phyloP scores from a whole-genome alignment of 306 rosid species.

The Biancaea sappan region DNA sequence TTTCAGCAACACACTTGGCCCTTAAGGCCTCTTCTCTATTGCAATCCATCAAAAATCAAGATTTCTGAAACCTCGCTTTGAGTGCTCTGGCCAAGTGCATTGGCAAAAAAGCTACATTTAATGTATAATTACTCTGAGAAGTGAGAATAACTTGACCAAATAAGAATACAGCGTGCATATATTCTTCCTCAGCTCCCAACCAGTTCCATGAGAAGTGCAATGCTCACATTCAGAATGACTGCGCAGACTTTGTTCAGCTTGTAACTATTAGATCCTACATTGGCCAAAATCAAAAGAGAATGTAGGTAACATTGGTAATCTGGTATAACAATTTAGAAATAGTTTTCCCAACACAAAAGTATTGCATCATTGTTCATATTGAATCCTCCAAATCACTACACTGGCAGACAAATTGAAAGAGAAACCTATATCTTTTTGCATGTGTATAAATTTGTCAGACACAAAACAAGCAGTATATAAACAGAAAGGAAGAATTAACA shows the following conservation, averaged over 20 bases:
- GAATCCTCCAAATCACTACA: slow-evolving; percentile 2
- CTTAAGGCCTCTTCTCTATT: slow-evolving; percentile 95
- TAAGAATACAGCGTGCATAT: slow-evolving; percentile 16
- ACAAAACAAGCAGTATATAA: slow-evolving; percentile 2
- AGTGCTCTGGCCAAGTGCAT: slow-evolving; percentile 27
- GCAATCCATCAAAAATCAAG: slow-evolving; percentile 70
- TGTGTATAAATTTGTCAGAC: slow-evolving; percentile 2
- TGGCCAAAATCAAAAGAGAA: slow-evolving; percentile 3
- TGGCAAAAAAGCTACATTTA: slow-evolving; percentile 31
- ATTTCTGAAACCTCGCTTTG: slow-evolving; percentile 35
- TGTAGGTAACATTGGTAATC: neutral
- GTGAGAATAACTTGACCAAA: slow-evolving; percentile 19
- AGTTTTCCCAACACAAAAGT: slow-evolving; percentile 8
- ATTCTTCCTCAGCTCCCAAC: slow-evolving; percentile 32
- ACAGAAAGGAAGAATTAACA: neutral
- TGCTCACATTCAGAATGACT: slow-evolving; percentile 30
- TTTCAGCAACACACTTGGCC: slow-evolving; percentile 79
- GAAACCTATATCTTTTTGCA: neutral
- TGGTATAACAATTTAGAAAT: slow-evolving; percentile 3
- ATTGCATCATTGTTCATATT: neutral
- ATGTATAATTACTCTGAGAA: slow-evolving; percentile 11
- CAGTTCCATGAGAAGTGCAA: slow-evolving; percentile 21
- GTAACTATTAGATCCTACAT: slow-evolving; percentile 29
- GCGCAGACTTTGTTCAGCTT: slow-evolving; percentile 29
- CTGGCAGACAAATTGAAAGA: slow-evolving; percentile 2